These are phyloP conservation scores for Pseudognaphalium luteoalbum DNA, from an alignment of 129 eudicot genomes.

Conservation along the genomic window DNA sequence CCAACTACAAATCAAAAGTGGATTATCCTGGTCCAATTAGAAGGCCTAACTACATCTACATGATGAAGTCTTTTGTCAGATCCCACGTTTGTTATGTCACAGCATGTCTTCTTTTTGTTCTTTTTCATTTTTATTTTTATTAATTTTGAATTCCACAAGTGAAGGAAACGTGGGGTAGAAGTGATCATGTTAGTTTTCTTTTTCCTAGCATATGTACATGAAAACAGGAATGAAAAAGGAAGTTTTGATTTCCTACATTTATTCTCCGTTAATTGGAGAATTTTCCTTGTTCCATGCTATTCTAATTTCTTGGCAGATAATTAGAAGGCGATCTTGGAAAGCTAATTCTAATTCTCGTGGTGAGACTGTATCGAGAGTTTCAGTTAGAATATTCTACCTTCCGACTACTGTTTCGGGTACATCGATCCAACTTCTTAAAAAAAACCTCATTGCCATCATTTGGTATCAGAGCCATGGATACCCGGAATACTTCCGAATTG, in stretches of 20 bases:
- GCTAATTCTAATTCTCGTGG: background rate
- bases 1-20: background rate
- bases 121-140: background rate
- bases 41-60: background rate
- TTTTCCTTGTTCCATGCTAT: background rate
- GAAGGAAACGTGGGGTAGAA: background rate
- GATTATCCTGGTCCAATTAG: background rate
- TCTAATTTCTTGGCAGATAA: background rate
- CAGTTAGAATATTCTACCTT: too few relatives aligned
- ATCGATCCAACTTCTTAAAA: background rate
- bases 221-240: background rate
- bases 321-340: slow-evolving; percentile 4
- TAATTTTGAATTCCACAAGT: background rate
- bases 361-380: background rate
- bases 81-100: background rate
- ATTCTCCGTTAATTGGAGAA: background rate
- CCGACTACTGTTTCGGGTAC: too few relatives aligned
- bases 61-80: too few relatives aligned
- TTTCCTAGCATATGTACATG: background rate
- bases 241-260: background rate
- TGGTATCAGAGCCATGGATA: background rate
- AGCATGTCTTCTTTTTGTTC: background rate
- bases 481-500: background rate
- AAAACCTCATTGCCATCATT: background rate
- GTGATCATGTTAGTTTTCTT: background rate